Conservation (phyloP, 805 yeast species). For the Candida boidinii region DNA sequence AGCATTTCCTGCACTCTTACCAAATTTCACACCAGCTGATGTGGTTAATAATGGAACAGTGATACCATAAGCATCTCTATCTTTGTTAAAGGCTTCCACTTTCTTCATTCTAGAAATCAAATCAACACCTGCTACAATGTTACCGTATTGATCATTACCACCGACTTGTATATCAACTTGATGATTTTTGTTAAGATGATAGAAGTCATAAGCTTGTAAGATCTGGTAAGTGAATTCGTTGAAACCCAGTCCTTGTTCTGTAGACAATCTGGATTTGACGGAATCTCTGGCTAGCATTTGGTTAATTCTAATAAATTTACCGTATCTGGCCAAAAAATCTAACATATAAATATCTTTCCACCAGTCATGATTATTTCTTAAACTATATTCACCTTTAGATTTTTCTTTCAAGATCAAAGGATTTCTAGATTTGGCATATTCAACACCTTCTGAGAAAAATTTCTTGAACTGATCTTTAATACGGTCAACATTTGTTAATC, state of each 20-base stretch:
- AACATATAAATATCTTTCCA: constrained; percentile 73
- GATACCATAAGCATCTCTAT: constrained; percentile 50
- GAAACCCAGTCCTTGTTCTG: constrained; percentile 77
- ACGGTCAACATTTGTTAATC: constrained; percentile 46
- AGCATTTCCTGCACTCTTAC: constrained; percentile 96
- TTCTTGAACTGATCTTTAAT: constrained; percentile 54
- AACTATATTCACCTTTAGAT: constrained; percentile 9
- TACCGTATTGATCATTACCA: constrained; percentile 98
- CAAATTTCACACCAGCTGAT: constrained; percentile 86
- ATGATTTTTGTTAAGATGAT: constrained; percentile 56
- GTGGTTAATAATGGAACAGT: constrained; percentile 90
- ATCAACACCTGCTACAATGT: constrained; percentile 93
- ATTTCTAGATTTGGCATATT: constrained; percentile 49
- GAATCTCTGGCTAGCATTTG: constrained; percentile 89
- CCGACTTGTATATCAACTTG: constrained; percentile 76
- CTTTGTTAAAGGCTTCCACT: constrained; percentile 8
- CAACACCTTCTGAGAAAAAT: constrained; percentile 55
- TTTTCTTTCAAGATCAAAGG: constrained; percentile 8
- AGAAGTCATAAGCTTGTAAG: constrained; percentile 89
- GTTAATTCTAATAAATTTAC: constrained; percentile 70
- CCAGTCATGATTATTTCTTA: constrained; percentile 71
- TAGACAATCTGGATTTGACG: constrained; percentile 61
- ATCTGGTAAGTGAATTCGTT: constrained; percentile 92
- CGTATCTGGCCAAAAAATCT: constrained; percentile 69
- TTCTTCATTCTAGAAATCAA: constrained; percentile 53